Evolutionary conservation across 2,329 filamentous ascomycete genomes (phyloP), one percentile per base, ranked within the genome.

Genomic region (Hirsutella thompsonii): DNA sequence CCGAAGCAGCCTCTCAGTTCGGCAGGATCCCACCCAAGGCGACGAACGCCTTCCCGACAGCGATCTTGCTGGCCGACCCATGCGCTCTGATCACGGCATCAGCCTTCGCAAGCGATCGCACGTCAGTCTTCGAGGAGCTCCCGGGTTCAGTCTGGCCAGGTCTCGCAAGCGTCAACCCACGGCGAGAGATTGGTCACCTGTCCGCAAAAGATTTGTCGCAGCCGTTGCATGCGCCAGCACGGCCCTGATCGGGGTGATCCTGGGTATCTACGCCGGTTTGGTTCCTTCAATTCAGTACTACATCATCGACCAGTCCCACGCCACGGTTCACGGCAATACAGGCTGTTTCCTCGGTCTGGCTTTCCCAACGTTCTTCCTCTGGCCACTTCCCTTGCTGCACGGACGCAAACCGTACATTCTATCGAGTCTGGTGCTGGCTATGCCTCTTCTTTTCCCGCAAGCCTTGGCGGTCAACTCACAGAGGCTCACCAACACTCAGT

Each of bases 281-380:
- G 82, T 87, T 1, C 82, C 83, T n/a, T 75, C 78, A 3, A 84
- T 89, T 20, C 83, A 88, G 54, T 87, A 87, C 55, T 79, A 78
- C 50, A 74, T 89, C 47, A 77, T 76, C 20, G 82, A 88, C 50
- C 69, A 79, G 45, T 62, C 74, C 36, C 81, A 86, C 50, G 68
- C 74, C 44, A 70, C 77, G 2, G 77, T 87, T 21, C 66, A 85
- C 29, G 84, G 84, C 3, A 89, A 89, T 49, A 80, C 83, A 14
- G 71, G 77, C 20, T 72, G 87, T 40, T 89, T 83, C 54, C 53
- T 82, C 26, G 82, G 81, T 8, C 67, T 89, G 46, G 80, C 81
- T 0, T 58, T 88, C 32, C 75, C 82, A 0, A 83, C 79, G 0
- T 71, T 85, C 42, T 62, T 86, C 44, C 74, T 74, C 48, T 89